These are phyloP conservation scores for Hymenotorrendiella dingleyae DNA, from an alignment of 2,329 filamentous ascomycete species.

Conservation along the genomic window DNA sequence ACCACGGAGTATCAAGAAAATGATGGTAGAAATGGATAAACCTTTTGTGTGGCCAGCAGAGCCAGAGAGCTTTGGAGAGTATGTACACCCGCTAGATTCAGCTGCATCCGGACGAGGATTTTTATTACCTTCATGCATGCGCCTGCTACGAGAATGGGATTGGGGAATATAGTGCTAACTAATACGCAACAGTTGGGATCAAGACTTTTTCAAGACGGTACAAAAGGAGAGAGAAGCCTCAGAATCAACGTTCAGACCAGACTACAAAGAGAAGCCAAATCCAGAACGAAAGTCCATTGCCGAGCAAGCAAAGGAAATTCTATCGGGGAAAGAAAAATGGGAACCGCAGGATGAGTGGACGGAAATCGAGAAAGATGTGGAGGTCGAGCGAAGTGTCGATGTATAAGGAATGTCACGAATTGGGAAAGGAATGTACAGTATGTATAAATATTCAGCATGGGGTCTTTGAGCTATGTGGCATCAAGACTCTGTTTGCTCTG, in stretches of 20 bases:
- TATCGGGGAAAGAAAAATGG: slow-evolving; percentile 59
- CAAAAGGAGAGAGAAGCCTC: slow-evolving; percentile 40
- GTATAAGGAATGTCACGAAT: too few species aligned
- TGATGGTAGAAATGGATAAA: slow-evolving; percentile 84
- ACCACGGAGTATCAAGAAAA: slow-evolving; percentile 73
- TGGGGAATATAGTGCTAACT: slow-evolving; percentile 7
- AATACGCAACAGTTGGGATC: slow-evolving; percentile 48
- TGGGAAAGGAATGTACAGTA: slow-evolving; percentile 17
- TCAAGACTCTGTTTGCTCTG: slow-evolving; percentile 7
- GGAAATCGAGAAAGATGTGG: slow-evolving; percentile 28
- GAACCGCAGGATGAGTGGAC: slow-evolving; percentile 29
- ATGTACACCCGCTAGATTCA: too few species aligned
- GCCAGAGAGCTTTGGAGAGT: slow-evolving; percentile 44
- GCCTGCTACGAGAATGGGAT: too few species aligned
- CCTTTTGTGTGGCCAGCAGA: slow-evolving; percentile 83
- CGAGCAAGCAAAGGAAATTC: slow-evolving; percentile 56
- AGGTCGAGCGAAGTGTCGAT: slow-evolving; percentile 15
- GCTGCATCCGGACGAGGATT: too few species aligned
- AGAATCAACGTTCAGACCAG: slow-evolving; percentile 28
- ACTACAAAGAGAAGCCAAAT: slow-evolving; percentile 26
- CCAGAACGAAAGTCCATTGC: slow-evolving; percentile 41
- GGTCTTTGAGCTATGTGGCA: slow-evolving; percentile 7
- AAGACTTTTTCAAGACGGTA: slow-evolving; percentile 49
- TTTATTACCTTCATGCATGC: too few species aligned
- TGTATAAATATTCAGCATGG: slow-evolving; percentile 12